Percentiles rank a stretch among this genome's conserved stretches.
Conservation (phyloP, 768 basidiomycete species). For the Pisolithus albus region DNA sequence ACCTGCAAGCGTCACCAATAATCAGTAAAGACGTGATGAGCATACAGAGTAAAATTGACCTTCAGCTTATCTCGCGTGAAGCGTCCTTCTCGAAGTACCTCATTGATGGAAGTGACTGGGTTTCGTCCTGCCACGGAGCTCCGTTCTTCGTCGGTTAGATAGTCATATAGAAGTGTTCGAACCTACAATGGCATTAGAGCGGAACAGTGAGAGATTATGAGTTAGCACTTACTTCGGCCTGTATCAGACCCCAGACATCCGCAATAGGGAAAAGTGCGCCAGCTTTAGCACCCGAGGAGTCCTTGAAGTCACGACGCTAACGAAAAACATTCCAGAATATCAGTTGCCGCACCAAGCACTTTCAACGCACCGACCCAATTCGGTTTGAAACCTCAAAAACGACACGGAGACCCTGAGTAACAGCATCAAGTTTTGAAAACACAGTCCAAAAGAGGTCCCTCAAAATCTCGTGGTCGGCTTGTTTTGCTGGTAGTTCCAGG, state of each 20-base stretch:
- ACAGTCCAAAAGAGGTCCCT: conserved; percentile 95
- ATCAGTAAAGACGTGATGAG: background rate
- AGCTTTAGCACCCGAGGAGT: conserved; percentile 71
- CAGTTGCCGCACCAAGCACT: background rate
- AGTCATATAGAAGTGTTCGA: conserved; percentile 76
- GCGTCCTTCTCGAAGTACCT: conserved; percentile 80
- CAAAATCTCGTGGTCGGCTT: conserved; percentile 77
- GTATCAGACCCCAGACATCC: conserved; percentile 85
- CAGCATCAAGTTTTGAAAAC: conserved; percentile 92
- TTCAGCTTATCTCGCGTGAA: conserved; percentile 73
- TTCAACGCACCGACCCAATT: conserved; percentile 74
- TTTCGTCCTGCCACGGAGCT: conserved; percentile 73
- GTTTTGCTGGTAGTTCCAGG: conserved; percentile 65
- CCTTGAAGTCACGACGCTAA: conserved; percentile 87
- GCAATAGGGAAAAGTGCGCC: conserved; percentile 73
- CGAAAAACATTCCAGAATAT: conserved; percentile 2
- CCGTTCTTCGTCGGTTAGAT: conserved; percentile 87
- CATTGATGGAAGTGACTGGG: conserved; percentile 90
- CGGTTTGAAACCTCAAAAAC: conserved; percentile 86
- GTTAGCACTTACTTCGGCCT: conserved; percentile 61
- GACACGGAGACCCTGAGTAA: conserved; percentile 84
- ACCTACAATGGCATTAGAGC: conserved; percentile 44
- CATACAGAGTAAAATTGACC: conserved; percentile 33
- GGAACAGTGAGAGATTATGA: background rate
- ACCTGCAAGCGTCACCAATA: conserved; percentile 38